Conservation (phyloP, 129 eudicot genomes). For the Smallanthus sonchifolius region DNA sequence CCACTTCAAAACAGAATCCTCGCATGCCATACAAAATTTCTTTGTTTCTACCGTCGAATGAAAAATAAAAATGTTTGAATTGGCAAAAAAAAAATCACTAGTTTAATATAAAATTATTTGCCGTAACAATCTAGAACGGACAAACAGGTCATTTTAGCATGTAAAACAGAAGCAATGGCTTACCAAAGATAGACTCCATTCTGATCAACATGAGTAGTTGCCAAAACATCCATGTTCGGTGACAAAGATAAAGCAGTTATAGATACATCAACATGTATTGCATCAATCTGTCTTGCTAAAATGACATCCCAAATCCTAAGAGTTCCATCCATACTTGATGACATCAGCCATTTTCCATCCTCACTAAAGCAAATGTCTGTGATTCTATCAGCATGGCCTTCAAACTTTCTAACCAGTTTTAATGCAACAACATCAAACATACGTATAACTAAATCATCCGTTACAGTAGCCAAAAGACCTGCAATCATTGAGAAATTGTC, state of each 20-base stretch:
- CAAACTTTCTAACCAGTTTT: conserved; percentile 87
- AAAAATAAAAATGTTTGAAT: not conserved
- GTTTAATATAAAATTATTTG: not conserved
- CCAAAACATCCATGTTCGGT: conserved; percentile 95
- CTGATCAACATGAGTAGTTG: conserved; percentile 94
- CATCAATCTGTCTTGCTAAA: conserved; percentile 92
- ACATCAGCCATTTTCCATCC: conserved; percentile 98
- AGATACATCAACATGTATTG: conserved; percentile 74
- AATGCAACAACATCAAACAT: conserved; percentile 84
- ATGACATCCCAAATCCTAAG: conserved; percentile 95
- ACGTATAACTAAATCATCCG: conserved; percentile 90
- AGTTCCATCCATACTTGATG: conserved; percentile 98
- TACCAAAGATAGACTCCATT: conserved; percentile 93
- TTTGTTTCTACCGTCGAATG: not conserved
- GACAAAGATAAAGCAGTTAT: conserved; percentile 85
- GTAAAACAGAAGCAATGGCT: conserved; percentile 10
- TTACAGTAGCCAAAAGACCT: conserved; percentile 85
- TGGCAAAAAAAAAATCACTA: not conserved
- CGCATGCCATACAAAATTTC: not conserved
- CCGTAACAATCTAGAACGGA: not conserved
- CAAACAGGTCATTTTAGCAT: not conserved
- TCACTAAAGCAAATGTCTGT: conserved; percentile 94
- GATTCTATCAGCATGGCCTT: conserved; percentile 84
- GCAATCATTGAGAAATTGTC: conserved; percentile 12
- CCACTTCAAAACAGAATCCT: not conserved